Evolutionary conservation across 164 flowering plant species (phyloP), one percentile per base, ranked within the genome.

Genomic region (Chimonanthus salicifolius): DNA sequence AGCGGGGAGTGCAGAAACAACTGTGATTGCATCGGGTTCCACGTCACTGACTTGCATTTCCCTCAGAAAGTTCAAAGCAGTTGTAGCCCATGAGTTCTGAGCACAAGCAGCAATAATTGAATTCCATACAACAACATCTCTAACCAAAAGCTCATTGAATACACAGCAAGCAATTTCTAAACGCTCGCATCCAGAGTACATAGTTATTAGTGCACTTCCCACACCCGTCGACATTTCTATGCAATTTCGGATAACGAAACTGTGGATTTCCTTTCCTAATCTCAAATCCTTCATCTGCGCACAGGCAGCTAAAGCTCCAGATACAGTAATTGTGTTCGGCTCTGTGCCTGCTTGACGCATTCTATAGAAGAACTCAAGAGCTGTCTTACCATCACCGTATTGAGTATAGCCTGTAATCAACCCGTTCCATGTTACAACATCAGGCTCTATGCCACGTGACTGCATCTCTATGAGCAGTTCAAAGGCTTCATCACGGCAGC

Each of bases 341-440:
- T 67, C 49, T 8, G 74, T 60, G 20, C 76, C 74, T 0, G 72
- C 70, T 69, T 58, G 47, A 72, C 58, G 71, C 85, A 83, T 83
- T 65, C 71, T 74, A 49, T 6, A 64, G 33, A 83, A 78, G 76
- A 80, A 78, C 13, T 78, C 77, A 64, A 80, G 82, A 78, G 83
- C 85, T 13, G 77, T 67, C 72, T 76, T 69, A 33, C 83, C 80
- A 33, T 83, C 80, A 54, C 83, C 82, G 49, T 67, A 45, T 74
- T 80, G 75, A 6, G 80, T 78, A 73, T 16, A 83, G 58, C 85
- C 85, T 20, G 85, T 78, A 72, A 83, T 77, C 13, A 80, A 64
- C 44, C 85, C 85, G 62, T 83, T 83, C 85, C 85, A 83, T 20
- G 82, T 83, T 63, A 80, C 75, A 54, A 78, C 76, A 20, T 83